Base-by-base conservation (phyloP, 495 filamentous ascomycete species). In the Monascus purpureus region DNA sequence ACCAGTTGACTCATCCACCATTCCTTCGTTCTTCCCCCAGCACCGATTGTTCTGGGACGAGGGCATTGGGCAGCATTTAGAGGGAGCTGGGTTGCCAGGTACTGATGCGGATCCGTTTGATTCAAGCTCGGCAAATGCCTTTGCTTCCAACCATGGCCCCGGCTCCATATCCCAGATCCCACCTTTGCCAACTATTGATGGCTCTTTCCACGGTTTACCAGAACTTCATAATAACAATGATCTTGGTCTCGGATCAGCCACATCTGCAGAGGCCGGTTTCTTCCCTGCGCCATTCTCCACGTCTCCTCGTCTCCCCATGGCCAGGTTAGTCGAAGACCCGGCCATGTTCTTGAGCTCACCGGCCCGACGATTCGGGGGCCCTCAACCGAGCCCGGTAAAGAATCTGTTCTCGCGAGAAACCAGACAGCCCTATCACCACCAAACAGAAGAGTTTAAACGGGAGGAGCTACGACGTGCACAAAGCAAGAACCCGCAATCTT, bases 11-110 rank as follows among this genome's bases (percentile, higher is more conserved):
- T 74, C 83, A 1, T 71, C 77, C 23, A 66, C 73, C 4, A 80
- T 75, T 13, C 73, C 78, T 6, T 22, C 20, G 4, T 67, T 68
- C 31, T 77, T 77, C 35, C 67, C 67, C 5, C 72, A 77, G 39
- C 66, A 75, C 25, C 70, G 73, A 32, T 50, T 77, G 16, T 85
- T 86, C 47, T 90, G 82, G 81, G 83, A 87, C 37, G 61, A 77
- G 9, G 67, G 73, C 29, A 42, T 61, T 1, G 50, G 52, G 1
- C 42, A 48, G 16, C 35, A 51, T 13, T 31, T 28, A 1, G 33
- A 37, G 28, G 47, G 47, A 11, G 20, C 50, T 20, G 43, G 49
- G 13, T 29, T 54, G 8, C 19, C 37, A 8, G 29, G 31, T 11
- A 18, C 30, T 13, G 22, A 25, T 27, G 16, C 13, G 7, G 24